Conservation (phyloP, 306 rosid genomes). For the Casuarina equisetifolia region DNA sequence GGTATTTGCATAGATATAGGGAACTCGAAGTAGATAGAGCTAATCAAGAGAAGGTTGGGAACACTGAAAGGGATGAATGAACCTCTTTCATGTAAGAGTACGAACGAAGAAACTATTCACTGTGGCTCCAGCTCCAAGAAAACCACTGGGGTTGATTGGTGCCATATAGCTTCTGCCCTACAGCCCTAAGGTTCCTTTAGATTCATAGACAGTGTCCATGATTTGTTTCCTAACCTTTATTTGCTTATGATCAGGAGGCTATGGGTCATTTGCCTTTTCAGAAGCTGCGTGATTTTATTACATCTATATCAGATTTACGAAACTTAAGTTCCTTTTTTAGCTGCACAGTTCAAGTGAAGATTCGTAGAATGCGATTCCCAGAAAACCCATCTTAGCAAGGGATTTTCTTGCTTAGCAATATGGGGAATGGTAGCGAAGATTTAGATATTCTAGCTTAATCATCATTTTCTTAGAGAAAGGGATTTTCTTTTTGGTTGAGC, state of each 20-base stretch:
- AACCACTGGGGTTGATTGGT: conserved; percentile 28
- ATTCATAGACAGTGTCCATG: not conserved
- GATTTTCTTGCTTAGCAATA: too few species aligned
- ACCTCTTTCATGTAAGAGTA: conserved; percentile 4
- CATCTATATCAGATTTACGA: not conserved
- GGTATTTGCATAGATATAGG: conserved; percentile 69
- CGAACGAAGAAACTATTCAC: not conserved
- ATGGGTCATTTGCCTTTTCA: not conserved
- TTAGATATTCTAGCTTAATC: too few species aligned
- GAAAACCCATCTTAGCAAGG: not conserved
- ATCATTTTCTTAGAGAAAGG: too few species aligned
- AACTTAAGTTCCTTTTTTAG: not conserved
- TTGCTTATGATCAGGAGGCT: not conserved
- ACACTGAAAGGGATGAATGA: conserved; percentile 14
- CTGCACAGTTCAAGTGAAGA: not conserved
- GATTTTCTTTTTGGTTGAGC: too few species aligned
- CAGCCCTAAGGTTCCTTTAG: not conserved
- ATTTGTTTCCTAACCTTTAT: not conserved
- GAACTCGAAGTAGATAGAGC: conserved; percentile 73
- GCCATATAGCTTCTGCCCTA: conserved; percentile 15
- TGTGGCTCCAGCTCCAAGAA: conserved; percentile 14
- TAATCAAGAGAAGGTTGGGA: conserved; percentile 41
- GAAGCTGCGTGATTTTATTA: not conserved
- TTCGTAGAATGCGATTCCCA: not conserved
- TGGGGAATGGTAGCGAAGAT: too few species aligned